Evolutionary conservation across 495 filamentous ascomycete genomes (phyloP), one percentile per base, ranked within the genome.

Genomic region (Aspergillus sparsus): DNA sequence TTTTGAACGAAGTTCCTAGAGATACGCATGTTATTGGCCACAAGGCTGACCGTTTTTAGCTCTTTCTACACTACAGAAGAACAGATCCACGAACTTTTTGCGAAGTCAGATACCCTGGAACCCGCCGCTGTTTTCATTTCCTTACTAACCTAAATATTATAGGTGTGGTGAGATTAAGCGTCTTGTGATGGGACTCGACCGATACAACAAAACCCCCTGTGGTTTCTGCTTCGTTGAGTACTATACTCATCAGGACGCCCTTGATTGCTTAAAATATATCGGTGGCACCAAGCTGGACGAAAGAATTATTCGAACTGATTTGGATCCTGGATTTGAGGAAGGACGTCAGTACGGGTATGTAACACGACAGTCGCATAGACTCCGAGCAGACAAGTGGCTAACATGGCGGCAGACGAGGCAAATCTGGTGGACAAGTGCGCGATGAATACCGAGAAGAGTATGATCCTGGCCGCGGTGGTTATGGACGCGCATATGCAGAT

Each of bases 1-100:
- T 15, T 21, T 47, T 27, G 21, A 3, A 27, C 21, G 21, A 27
- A 27, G 21, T 27, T 27, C 21, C 21, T 27, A 27, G 3, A 27
- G 21, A 3, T 3, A 27, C 21, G 21, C 21, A 27, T 27, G 3
- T 27, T 1, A 27, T 3, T 27, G 21, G 21, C 21, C 21, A 27
- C 21, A 3, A 27, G 3, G 65, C 77, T 84, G 50, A 83, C 63
- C 16, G 41, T 15, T 27, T 27, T 15, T 61, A 97, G 93, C 60
- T 98, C 94, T n/a, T 98, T 98, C 77, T 98, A 97, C 80, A 98
- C 94, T 10, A 98, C 94, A 46, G 94, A 98, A 72, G 94, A 98
- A 77, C 94, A 98, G 70, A 96, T 98, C 56, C 93, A 98, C 69
- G 95, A 97, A 72, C 87, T 98, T 10, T 98, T 98, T 71, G 82